A percentile compares a stretch with the other conserved stretches of the same genome.
Evolutionary conservation across 768 basidiomycete species (phyloP).

Genomic region (Butyriboletus loyo): DNA sequence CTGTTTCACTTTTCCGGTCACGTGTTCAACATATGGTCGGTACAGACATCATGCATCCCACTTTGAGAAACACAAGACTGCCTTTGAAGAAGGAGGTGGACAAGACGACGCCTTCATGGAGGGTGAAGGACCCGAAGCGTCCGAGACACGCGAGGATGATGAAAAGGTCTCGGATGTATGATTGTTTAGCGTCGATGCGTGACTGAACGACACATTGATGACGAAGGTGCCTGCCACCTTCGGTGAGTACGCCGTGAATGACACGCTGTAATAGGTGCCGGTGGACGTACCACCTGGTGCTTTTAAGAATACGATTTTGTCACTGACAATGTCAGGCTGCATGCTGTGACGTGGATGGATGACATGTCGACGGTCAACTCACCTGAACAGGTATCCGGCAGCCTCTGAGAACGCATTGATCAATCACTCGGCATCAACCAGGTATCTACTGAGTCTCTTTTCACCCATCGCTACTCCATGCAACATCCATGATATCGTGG

Average conservation of each 20-base stretch:
- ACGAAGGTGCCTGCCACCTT: not conserved
- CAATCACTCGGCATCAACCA: not conserved
- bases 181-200: not conserved
- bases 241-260: not conserved
- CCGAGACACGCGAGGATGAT: constrained; percentile 16
- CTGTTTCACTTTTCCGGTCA: not conserved
- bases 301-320: not conserved
- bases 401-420: not conserved
- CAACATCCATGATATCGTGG: not conserved
- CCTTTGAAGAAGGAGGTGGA: constrained; percentile 74
- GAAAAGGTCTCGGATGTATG: constrained; percentile 20
- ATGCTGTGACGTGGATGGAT: no score
- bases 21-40: not conserved
- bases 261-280: not conserved
- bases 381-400: not conserved
- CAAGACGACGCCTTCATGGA: constrained; percentile 46
- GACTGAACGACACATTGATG: not conserved
- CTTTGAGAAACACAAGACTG: constrained; percentile 81
- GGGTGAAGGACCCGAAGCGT: not conserved
- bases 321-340: no score
- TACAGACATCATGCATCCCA: constrained; percentile 68
- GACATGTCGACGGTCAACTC: not conserved
- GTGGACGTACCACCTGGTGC: not conserved
- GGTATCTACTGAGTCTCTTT: not conserved
- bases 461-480: no score